Base-by-base conservation (phyloP, 495 filamentous ascomycete genomes). In the Penicillium ucsense region DNA sequence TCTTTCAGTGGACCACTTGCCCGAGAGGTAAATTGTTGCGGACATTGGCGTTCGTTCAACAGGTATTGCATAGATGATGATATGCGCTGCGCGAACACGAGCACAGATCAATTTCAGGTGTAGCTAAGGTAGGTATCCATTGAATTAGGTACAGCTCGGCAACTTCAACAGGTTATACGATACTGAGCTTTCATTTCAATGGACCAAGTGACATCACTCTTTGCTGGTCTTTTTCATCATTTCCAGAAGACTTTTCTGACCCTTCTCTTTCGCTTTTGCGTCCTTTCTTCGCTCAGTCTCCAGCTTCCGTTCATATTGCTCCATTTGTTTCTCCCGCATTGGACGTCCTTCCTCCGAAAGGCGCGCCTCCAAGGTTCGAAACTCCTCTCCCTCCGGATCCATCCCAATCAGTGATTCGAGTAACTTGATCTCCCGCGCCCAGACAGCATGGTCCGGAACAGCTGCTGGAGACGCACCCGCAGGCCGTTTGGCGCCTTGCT, bases 391-490 rank as follows among this genome's bases (percentile, higher is more conserved):
- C 8, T 89, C 83, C 3, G 74, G 64, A 62, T 92, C 81, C 76
- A 85, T 85, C 11, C 83, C 94, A 48, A 96, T 87, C 41, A 98
- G 63, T 9, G 81, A 81, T 64, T 98, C 92, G 4, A 98, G 74
- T 42, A 96, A 64, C 62, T 94, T 94, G 54, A 92, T 89, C 66
- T 94, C 88, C 40, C 80, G 73, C 3, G 87, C 86, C 88, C 88
- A 92, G 6, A 89, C 73, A 31, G 75, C 71, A 50, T 80, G 85
- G 54, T 94, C 88, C 37, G 87, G 79, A 32, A 82, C 68, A 32
- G 63, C 63, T 33, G 60, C 39, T 7, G 55, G 49, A 4, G 53
- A 55, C 0, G 61, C 52, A 3, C 52, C 36, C 4, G 52, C 54
- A n/a, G 61, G 54, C 35, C 55, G 53, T 49, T 60, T 65, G 0